Evolutionary conservation across 2,329 filamentous ascomycete genomes (phyloP).

Genomic region (Lecanicillium sp.): DNA sequence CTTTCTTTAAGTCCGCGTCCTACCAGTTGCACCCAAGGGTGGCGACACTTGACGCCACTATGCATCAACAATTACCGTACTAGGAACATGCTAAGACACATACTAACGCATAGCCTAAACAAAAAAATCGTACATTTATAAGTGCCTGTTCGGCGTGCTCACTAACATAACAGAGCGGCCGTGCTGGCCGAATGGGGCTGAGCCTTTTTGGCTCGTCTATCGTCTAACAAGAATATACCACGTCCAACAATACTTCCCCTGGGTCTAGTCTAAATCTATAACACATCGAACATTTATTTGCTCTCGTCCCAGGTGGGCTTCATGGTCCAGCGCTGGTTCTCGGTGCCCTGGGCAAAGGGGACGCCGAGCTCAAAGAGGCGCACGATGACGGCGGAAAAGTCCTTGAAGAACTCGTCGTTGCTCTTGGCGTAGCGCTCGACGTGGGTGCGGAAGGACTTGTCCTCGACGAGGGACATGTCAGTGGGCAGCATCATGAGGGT

Average conservation of each 20-base stretch:
- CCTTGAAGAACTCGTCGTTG: constrained; percentile 86
- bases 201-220: constrained; percentile 12
- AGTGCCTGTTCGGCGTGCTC: constrained; percentile 1
- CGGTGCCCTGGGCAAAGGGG: constrained; percentile 64
- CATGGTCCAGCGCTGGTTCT: constrained; percentile 54
- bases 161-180: constrained; percentile 11
- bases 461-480: constrained; percentile 80
- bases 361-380: constrained; percentile 94
- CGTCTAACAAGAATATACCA: background rate
- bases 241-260: too few relatives aligned
- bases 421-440: constrained; percentile 89
- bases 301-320: constrained; percentile 46
- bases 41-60: background rate
- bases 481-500: constrained; percentile 95
- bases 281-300: constrained; percentile 16
- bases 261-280: constrained; percentile 1
- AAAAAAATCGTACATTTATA: background rate
- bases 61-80: too few relatives aligned
- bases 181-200: constrained; percentile 4
- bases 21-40: too few relatives aligned
- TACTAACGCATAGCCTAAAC: background rate
- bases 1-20: too few relatives aligned
- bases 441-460: constrained; percentile 75
- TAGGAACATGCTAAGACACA: too few relatives aligned
- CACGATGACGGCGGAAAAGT: constrained; percentile 72